Base-by-base conservation (phyloP, 2,329 filamentous ascomycete genomes). In the Ophiostoma montium region DNA sequence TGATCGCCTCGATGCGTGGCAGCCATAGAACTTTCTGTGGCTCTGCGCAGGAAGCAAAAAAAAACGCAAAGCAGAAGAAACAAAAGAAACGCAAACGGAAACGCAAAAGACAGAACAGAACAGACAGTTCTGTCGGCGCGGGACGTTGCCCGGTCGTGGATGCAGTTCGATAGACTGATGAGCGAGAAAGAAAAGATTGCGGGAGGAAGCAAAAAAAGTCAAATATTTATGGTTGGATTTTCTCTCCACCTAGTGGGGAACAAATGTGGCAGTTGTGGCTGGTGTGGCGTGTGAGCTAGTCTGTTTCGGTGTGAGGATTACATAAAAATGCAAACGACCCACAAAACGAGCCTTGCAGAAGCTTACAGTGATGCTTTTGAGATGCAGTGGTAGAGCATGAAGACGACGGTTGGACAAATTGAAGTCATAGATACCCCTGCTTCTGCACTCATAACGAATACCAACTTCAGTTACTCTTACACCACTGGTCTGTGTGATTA, bases 161-260 rank as follows among this genome's bases (percentile, higher is more conserved):
- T 35, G 43, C 43, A 32, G 43, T 19, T 47, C 32, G 18, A 12
- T 11, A 23, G 16, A 21, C 10, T 35, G 30, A 13, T 44, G 30
- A 16, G 4, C 30, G 19, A 15, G 42, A 33, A 5, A 35, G 38
- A 50, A 52, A 35, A 49, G 41, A 45, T 46, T 51, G 48, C 46
- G 21, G 10, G 19, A 41, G 39, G 15, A 38, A 50, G 47, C 27
- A 43, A 45, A 43, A 47, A 46, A 30, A 43, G 35, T 19, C 13
- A 31, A 43, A 46, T 41, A 46, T 42, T 49, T 48, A 46, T 49
- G 23, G 31, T 27, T 36, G 42, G 39, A 46, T 38, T 52, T 51
- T 52, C 23, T 52, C 35, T 49, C 46, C 38, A 41, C 36, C 38
- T 12, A 13, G 50, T 49, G 50, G 43, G 43, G 50, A 11, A 33